Base-by-base conservation (phyloP, 495 filamentous ascomycete genomes). In the Penicillium herquei region DNA sequence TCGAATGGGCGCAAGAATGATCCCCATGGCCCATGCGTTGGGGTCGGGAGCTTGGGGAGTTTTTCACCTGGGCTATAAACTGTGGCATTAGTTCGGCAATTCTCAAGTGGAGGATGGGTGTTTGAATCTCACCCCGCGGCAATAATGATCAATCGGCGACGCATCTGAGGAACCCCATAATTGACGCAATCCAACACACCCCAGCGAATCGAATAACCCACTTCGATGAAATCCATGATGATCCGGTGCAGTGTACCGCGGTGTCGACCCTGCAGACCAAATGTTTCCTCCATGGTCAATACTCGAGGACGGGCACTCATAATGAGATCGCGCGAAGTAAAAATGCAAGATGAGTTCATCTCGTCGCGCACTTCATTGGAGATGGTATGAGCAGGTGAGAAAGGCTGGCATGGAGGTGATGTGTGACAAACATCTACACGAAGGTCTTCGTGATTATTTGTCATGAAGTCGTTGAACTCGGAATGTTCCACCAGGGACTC, bases 241-340 rank as follows among this genome's bases (percentile, higher is more conserved):
- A 96, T 62, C 0, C 77, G 71, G 26, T 81, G 74, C 53, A 94
- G 88, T 0, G 66, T 74, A 0, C 71, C 52, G 30, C 80, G 76
- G 3, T 81, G 67, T 2, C 76, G 61, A 31, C 83, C 70, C 3
- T 79, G 56, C 7, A 86, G 61, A 0, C 91, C 92, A 43, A 81
- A 84, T 0, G 93, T 96, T 56, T 97, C 89, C 58, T 98, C 94
- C 10, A 97, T 71, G 0, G 91, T 98, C 2, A 89, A 82, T 0
- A 96, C 55, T 0, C 91, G 78, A 0, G 93, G 91, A 4, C 77
- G 84, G 0, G 77, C 62, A 18, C 79, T 81, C 14, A 77, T 62
- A 1, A 96, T 67, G 0, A 94, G 67, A 9, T 81, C 65, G 0
- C 66, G 66, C 6, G 87, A 82, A 0, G 84, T 83, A 59, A 87